Base-by-base conservation (phyloP, 129 eudicot genomes). In the Calendula officinalis region DNA sequence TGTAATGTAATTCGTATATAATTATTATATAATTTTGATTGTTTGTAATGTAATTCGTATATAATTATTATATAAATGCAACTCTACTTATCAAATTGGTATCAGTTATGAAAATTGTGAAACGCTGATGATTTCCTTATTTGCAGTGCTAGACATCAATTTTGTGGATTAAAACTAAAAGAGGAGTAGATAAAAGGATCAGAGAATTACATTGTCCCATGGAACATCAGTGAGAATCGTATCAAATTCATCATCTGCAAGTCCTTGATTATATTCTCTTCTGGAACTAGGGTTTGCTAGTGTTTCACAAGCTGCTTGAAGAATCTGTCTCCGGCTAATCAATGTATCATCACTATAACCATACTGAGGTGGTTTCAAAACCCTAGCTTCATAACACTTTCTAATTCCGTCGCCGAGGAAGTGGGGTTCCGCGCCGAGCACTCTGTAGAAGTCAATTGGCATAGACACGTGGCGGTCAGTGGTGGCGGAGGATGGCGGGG, bases 321-420 rank as follows among this genome's bases (percentile, higher is more conserved):
- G 89, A 66, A 92, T 92, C 84, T 88, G 91, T 56, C 89, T 69
- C 42, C 99, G 74, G 62, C 92, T 78, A 61, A 92, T 72, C 75
- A 85, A 72, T 5, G 86, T 89, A 3, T 92, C 99, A 16, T 92
- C 82, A 62, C 96, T 88, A 65, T 78, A 92, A 39, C 99, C 99
- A 64, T 72, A 92, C 65, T 88, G 99, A 42, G 96, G 99, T n/a
- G 88, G 79, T 67, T 77, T 86, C 40, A 75, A 74, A 77, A 78
- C 86, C 82, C 84, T 92, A 72, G 85, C 82, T 61, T 92, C 89
- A 60, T 79, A 92, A 6, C 91, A 88, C 43, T 92, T 75, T 35
- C 76, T 74, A 33, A 92, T 85, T 17, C 96, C 96, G 74, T 92
- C 96, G 12, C 91, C 87, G 9, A 88, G 82, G 74, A 85, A 88